Base-by-base conservation (phyloP, 164 flowering plant genomes). In the Kalanchoe fedtschenkoi region DNA sequence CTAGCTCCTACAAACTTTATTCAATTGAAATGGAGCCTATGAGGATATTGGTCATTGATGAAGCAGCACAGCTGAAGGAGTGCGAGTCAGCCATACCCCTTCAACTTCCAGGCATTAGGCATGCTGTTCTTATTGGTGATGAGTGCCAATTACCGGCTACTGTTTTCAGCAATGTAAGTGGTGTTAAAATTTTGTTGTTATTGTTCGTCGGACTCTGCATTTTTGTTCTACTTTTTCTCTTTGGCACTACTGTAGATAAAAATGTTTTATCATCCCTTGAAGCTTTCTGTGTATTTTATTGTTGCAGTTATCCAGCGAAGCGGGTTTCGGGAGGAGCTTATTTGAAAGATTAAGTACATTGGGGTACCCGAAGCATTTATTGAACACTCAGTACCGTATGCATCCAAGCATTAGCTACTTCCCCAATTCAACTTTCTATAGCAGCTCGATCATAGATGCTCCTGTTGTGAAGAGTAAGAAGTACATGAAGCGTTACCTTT, bases 41-140 rank as follows among this genome's bases (percentile, higher is more conserved):
- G 39, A 37, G 67, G 6, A 24, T 81, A 43, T 42, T 78, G 65
- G 81, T 83, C 13, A 69, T 86, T 19, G 88, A 86, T 58, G 91
- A 85, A 66, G 88, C 91, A 28, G 81, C 85, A 15, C 91, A 83
- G 22, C 60, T 83, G 34, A 85, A 78, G 60, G 91, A 85, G 62
- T 77, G 83, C 68, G 91, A 85, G 62, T 80, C 86, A 10, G 29
- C 67, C 2, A 77, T 83, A 34, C 79, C 88, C 0, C 65, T 86
- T 22, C 86, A 77, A 62, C 74, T 83, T 21, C 74, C 76, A 0
- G 77, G 74, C 32, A 1, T 81, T 9, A 60, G 24, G 21, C 81
- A 83, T 70, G 82, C 74, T 28, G 53, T 86, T 58, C 78, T 83
- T 8, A 62, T 86, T 11, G 91, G 91, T 0, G 88, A 86, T 66